Conservation (phyloP, 2,329 filamentous ascomycete species). For the Fusarium sp. region DNA sequence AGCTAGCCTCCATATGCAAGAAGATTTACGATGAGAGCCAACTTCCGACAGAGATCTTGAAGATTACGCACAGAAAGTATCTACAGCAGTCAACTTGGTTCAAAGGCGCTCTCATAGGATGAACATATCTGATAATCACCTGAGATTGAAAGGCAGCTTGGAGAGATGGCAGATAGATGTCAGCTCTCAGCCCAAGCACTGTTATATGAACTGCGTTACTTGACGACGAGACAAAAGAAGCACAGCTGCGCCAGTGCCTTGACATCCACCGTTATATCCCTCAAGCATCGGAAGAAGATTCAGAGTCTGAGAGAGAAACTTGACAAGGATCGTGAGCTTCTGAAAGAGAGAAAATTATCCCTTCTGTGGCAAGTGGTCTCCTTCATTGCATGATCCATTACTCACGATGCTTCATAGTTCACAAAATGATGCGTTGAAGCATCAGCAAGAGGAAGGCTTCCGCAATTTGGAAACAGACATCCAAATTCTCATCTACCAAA, state of each 20-base stretch:
- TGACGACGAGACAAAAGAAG: background rate
- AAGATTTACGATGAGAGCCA: constrained; percentile 12
- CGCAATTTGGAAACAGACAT: background rate
- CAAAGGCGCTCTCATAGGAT: background rate
- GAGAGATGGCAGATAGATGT: background rate
- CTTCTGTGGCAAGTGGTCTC: too few species aligned
- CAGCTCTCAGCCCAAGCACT: background rate
- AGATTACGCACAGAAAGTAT: background rate
- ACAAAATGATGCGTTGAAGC: background rate
- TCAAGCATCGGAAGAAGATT: constrained; percentile 13
- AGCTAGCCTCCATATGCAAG: background rate
- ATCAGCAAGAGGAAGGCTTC: background rate
- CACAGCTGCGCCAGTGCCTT: background rate
- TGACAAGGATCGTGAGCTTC: background rate
- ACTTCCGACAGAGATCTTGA: constrained; percentile 2
- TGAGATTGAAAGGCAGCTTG: background rate
- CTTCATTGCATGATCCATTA: too few species aligned
- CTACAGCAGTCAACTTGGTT: background rate
- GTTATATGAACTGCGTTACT: background rate
- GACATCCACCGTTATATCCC: background rate
- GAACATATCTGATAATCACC: background rate
- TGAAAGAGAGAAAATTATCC: constrained; percentile 2
- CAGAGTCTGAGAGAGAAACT: background rate
- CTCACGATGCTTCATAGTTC: too few species aligned
- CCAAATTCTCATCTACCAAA: background rate